Evolutionary conservation across 768 basidiomycete genomes (phyloP).

Genomic region (Serendipita sp.): DNA sequence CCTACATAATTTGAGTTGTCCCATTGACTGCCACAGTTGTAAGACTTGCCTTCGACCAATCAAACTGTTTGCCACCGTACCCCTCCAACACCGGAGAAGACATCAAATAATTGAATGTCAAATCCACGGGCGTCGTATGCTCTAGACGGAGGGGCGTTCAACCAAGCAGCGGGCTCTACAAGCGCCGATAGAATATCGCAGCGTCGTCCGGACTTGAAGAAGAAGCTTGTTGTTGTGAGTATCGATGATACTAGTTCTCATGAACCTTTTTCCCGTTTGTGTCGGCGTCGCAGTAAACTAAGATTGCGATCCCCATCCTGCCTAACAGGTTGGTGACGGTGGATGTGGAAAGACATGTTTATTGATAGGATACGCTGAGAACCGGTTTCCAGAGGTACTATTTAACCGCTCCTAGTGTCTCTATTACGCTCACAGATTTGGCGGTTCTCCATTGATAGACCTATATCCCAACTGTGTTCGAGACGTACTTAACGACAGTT

Average conservation of each 20-base stretch:
- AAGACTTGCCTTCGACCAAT: too few species aligned
- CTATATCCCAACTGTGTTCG: conserved; percentile 87
- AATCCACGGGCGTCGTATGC: conserved; percentile 3
- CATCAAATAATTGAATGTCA: not conserved
- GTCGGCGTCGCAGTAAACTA: not conserved
- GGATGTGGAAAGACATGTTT: conserved; percentile 90
- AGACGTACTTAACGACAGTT: conserved; percentile 83
- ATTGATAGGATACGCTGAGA: conserved; percentile 91
- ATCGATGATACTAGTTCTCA: not conserved
- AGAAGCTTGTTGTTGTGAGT: conserved; percentile 57
- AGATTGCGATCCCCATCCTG: conserved; percentile 12
- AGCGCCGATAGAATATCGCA: not conserved
- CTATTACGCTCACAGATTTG: conserved; percentile 9
- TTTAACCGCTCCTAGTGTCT: conserved; percentile 8
- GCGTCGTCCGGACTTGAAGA: conserved; percentile 57
- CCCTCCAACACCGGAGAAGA: not conserved
- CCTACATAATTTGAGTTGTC: not conserved
- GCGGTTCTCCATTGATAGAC: conserved; percentile 30
- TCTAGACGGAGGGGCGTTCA: not conserved
- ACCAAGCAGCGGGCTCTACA: not conserved
- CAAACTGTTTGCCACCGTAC: not conserved
- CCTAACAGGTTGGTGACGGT: conserved; percentile 8
- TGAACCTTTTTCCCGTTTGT: not conserved
- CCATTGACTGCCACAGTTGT: not conserved
- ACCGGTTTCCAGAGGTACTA: conserved; percentile 79